These are phyloP conservation scores for Cerrena zonata DNA, from an alignment of 1,284 basidiomycete genomes.

Conservation along the genomic window DNA sequence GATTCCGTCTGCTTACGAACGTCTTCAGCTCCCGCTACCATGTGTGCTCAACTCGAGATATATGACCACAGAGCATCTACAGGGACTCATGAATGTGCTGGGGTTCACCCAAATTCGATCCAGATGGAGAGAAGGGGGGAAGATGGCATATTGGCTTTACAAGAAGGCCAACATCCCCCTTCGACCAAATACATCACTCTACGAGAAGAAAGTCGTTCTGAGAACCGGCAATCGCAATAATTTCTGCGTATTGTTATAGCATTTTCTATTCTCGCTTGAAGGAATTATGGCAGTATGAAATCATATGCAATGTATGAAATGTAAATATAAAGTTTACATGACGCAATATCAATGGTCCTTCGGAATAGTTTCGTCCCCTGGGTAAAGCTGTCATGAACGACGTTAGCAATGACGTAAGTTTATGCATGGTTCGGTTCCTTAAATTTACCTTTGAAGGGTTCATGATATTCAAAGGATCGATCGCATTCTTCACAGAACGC, in stretches of 20 bases:
- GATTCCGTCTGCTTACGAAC: not conserved
- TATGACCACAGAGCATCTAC: constrained; percentile 54
- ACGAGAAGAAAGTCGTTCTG: constrained; percentile 54
- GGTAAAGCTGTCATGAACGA: constrained; percentile 16
- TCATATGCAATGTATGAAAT: not conserved
- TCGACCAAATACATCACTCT: constrained; percentile 19
- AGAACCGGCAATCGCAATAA: constrained; percentile 74
- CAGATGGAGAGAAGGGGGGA: constrained; percentile 60
- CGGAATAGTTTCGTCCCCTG: constrained; percentile 1
- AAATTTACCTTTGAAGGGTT: constrained; percentile 71
- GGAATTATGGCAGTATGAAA: not conserved
- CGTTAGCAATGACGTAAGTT: not conserved
- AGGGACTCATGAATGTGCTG: constrained; percentile 51
- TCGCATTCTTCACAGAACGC: constrained; percentile 67
- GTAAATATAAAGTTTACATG: not conserved
- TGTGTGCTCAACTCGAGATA: constrained; percentile 83
- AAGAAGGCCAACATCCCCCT: constrained; percentile 30
- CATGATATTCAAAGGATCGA: constrained; percentile 74
- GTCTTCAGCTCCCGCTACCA: constrained; percentile 64
- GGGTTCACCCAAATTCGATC: constrained; percentile 61
- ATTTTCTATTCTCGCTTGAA: not conserved
- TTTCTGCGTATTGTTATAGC: constrained; percentile 56
- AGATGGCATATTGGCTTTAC: constrained; percentile 75
- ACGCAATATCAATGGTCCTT: not conserved
- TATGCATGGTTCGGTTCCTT: no score